Evolutionary conservation across 176 grass and related monocot species (phyloP).

Genomic region (Oryza brachyantha): DNA sequence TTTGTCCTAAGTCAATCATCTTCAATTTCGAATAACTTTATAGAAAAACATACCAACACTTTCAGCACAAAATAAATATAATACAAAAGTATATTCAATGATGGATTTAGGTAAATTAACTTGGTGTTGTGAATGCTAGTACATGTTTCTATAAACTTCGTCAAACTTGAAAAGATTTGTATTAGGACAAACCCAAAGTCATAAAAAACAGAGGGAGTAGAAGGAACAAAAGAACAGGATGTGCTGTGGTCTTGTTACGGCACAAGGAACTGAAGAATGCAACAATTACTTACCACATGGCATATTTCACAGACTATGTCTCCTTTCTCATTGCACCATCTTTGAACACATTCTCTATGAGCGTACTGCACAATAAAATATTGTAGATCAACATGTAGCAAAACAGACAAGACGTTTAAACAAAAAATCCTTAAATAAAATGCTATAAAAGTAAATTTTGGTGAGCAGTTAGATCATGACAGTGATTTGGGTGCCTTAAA

Average conservation of each 20-base stretch:
- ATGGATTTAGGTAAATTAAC: no score
- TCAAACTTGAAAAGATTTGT: no score
- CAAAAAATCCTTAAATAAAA: not conserved
- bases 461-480: conserved; percentile 13
- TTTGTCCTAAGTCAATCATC: no score
- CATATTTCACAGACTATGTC: conserved; percentile 93
- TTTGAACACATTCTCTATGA: conserved; percentile 90
- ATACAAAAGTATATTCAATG: no score
- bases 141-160: no score
- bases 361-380: conserved; percentile 58
- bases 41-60: no score
- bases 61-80: no score
- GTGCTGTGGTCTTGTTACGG: not conserved
- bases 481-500: conserved; percentile 21
- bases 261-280: conserved; percentile 12
- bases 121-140: no score
- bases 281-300: conserved; percentile 58
- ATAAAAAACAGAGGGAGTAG: no score
- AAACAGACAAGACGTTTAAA: not conserved
- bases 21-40: no score
- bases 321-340: conserved; percentile 95
- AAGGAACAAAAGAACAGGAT: not conserved
- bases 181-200: no score
- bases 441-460: not conserved
- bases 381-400: conserved; percentile 13